Evolutionary conservation across 139 green algal genomes (phyloP).

Genomic region (Eudorina sp.): DNA sequence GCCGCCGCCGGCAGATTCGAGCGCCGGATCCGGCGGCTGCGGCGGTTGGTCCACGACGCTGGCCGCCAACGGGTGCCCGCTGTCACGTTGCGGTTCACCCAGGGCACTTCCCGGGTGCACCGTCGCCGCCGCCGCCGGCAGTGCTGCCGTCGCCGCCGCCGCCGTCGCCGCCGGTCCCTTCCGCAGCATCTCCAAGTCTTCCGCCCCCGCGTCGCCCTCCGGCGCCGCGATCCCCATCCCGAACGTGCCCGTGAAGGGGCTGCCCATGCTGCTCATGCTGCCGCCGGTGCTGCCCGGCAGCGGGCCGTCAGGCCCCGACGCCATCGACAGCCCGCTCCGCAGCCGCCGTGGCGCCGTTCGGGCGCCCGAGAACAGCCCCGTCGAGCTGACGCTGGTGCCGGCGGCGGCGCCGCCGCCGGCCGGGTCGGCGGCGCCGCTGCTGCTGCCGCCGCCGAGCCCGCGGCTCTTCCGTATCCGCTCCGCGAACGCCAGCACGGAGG

Average conservation of each 20-base stretch:
- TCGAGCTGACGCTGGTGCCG: neutral
- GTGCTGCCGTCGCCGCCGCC: too few species aligned
- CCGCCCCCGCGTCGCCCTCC: too few species aligned
- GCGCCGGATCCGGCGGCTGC: too few species aligned
- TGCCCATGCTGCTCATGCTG: too few species aligned
- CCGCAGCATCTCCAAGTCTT: too few species aligned
- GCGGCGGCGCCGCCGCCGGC: neutral
- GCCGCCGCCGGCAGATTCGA: too few species aligned
- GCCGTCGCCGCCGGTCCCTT: too few species aligned
- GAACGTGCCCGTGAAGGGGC: neutral
- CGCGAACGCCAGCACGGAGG: conserved; percentile 26
- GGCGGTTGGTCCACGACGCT: too few species aligned
- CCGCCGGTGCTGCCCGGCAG: neutral
- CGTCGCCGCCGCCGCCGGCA: too few species aligned
- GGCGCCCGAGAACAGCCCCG: neutral
- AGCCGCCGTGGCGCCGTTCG: neutral
- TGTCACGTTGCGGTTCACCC: too few species aligned
- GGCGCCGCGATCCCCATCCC: neutral
- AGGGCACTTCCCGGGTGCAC: too few species aligned
- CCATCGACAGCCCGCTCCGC: neutral
- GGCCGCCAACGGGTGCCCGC: too few species aligned
- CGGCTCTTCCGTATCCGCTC: neutral
- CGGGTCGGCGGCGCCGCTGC: neutral
- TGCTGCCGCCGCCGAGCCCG: neutral
- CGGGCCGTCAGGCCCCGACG: neutral